Evolutionary conservation across 257 asterid species (phyloP).

Genomic region (Rehmannia glutinosa): DNA sequence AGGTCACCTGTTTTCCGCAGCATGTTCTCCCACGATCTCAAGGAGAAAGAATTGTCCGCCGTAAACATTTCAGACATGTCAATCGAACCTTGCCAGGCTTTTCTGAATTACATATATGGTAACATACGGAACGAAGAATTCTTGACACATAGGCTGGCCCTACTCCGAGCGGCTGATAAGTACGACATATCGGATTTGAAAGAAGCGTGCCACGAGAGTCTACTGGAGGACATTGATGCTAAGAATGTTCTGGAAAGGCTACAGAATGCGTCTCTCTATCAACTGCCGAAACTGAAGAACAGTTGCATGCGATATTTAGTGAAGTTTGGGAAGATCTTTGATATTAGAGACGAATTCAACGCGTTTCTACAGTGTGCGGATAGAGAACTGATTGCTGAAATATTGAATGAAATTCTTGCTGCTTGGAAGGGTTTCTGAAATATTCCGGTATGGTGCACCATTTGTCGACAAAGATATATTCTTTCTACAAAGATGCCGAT

Average conservation of each 20-base stretch:
- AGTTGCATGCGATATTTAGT: slow-evolving; percentile 75
- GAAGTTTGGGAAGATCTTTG: slow-evolving; percentile 82
- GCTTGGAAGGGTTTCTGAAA: slow-evolving; percentile 88
- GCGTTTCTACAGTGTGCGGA: slow-evolving; percentile 67
- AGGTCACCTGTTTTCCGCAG: slow-evolving; percentile 86
- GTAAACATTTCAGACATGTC: slow-evolving; percentile 86
- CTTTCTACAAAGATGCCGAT: not conserved
- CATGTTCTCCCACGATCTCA: slow-evolving; percentile 90
- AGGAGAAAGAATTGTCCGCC: slow-evolving; percentile 70
- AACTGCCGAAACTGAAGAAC: slow-evolving; percentile 60
- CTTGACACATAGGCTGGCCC: slow-evolving; percentile 60
- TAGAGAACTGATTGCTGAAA: slow-evolving; percentile 60
- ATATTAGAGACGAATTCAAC: slow-evolving; percentile 61
- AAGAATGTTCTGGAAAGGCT: slow-evolving; percentile 79
- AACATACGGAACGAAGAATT: slow-evolving; percentile 56
- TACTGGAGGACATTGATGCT: slow-evolving; percentile 68
- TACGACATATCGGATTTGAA: slow-evolving; percentile 71
- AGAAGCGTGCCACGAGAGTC: slow-evolving; percentile 81
- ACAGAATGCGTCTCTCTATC: slow-evolving; percentile 78
- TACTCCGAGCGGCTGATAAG: slow-evolving; percentile 84
- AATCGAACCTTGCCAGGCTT: slow-evolving; percentile 66
- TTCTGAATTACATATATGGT: slow-evolving; percentile 70
- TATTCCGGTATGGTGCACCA: not conserved
- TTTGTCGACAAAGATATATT: not conserved
- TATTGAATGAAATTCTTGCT: slow-evolving; percentile 70